Evolutionary conservation across 1,139 yeast species (phyloP).

Genomic region (Oligophagozyma castellii): DNA sequence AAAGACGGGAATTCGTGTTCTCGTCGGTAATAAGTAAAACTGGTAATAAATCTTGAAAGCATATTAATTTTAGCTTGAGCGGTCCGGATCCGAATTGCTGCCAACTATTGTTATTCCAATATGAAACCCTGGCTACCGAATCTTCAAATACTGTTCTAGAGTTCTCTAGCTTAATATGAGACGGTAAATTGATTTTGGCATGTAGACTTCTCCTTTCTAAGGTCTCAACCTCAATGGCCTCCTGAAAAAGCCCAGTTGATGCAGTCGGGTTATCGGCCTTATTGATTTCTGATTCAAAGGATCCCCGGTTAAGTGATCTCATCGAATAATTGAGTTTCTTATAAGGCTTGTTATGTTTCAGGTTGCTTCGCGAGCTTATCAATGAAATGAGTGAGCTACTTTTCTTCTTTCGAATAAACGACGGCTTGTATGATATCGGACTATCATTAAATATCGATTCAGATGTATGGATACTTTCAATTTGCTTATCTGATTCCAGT

Average conservation of each 20-base stretch:
- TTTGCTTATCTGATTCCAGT: slow-evolving; percentile 1
- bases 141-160: slow-evolving; percentile 8
- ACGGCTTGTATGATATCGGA: too few species aligned
- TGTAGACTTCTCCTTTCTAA: neutral
- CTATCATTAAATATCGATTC: slow-evolving; percentile 1
- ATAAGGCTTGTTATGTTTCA: too few species aligned
- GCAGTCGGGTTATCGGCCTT: too few species aligned
- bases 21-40: slow-evolving; percentile 84
- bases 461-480: slow-evolving; percentile 3
- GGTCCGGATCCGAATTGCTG: slow-evolving; percentile 5
- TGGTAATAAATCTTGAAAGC: too few species aligned
- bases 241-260: too few species aligned
- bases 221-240: too few species aligned
- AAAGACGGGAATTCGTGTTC: slow-evolving; percentile 24
- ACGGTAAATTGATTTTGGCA: slow-evolving; percentile 5
- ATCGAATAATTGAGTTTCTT: too few species aligned
- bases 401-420: too few species aligned
- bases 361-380: too few species aligned
- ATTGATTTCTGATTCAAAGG: too few species aligned
- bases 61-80: slow-evolving; percentile 31
- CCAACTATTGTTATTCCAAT: slow-evolving; percentile 18
- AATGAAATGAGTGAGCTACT: too few species aligned
- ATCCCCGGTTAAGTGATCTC: too few species aligned
- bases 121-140: slow-evolving; percentile 9
- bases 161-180: slow-evolving; percentile 4